A percentile compares a stretch with the other conserved stretches of the same genome.
Evolutionary conservation across 139 green algal species (phyloP).

Genomic region (Auxenochlorella pyrenoidosa): DNA sequence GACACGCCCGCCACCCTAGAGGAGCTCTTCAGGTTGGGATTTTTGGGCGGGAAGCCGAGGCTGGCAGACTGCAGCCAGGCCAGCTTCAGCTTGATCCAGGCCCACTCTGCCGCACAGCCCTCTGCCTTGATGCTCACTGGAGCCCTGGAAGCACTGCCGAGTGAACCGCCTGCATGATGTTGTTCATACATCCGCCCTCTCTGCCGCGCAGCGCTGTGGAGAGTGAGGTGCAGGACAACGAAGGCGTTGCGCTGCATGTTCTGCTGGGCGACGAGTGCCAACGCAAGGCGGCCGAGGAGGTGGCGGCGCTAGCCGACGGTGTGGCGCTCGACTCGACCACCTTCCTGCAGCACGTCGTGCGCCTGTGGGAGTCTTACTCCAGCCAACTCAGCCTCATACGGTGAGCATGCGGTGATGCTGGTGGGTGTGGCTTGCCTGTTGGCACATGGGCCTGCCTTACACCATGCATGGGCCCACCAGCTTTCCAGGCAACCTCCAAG

Average conservation of each 20-base stretch:
- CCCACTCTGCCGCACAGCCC: neutral
- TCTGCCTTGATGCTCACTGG: neutral
- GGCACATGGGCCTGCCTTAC: neutral
- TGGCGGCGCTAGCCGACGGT: neutral
- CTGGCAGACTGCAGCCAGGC: neutral
- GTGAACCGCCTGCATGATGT: neutral
- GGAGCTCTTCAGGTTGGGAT: slow-evolving; percentile 14
- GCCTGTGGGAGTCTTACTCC: slow-evolving; percentile 84
- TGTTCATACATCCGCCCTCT: neutral
- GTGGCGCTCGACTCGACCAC: slow-evolving; percentile 34
- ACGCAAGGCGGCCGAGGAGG: slow-evolving; percentile 10
- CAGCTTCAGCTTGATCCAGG: neutral
- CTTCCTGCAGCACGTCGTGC: slow-evolving; percentile 83
- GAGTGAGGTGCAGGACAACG: slow-evolving; percentile 2
- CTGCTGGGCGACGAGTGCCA: slow-evolving; percentile 6
- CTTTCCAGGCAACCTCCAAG: too few species aligned
- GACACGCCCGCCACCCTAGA: neutral
- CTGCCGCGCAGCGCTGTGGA: neutral
- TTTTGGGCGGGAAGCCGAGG: too few species aligned
- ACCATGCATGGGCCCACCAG: neutral
- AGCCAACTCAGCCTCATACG: slow-evolving; percentile 86
- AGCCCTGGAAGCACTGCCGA: too few species aligned
- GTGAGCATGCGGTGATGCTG: neutral
- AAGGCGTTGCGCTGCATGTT: neutral
- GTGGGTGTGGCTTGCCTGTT: neutral